Evolutionary conservation across 1,139 yeast genomes (phyloP).

Genomic region (Yamadazyma kanchanaburiensis): DNA sequence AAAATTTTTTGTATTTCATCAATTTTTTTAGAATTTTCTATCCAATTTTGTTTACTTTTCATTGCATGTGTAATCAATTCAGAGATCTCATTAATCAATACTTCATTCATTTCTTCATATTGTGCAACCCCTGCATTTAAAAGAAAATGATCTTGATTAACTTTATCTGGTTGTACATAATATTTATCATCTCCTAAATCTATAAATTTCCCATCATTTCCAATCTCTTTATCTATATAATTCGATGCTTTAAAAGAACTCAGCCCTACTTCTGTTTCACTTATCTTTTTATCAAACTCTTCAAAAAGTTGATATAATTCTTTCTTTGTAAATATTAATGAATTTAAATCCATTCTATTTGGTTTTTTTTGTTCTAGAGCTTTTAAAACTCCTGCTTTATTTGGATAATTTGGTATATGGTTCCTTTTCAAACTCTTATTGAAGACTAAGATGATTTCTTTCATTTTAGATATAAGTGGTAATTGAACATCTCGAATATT

Average conservation of each 20-base stretch:
- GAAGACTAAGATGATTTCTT: slow-evolving; percentile 22
- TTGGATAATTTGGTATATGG: no score
- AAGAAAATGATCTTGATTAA: slow-evolving; percentile 15
- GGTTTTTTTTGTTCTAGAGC: slow-evolving; percentile 7
- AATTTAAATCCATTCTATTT: slow-evolving; percentile 15
- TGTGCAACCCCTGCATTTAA: slow-evolving; percentile 20
- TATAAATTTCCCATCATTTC: slow-evolving; percentile 20
- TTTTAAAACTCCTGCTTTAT: slow-evolving; percentile 5
- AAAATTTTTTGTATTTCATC: slow-evolving; percentile 23
- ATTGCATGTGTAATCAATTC: slow-evolving; percentile 29
- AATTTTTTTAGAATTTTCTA: slow-evolving; percentile 29
- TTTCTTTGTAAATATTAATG: slow-evolving; percentile 18
- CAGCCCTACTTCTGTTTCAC: slow-evolving; percentile 4
- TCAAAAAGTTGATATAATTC: slow-evolving; percentile 20
- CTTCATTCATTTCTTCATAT: slow-evolving; percentile 30
- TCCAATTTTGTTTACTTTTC: slow-evolving; percentile 34
- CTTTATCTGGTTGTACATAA: slow-evolving; percentile 12
- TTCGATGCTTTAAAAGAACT: slow-evolving; percentile 4
- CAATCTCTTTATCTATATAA: slow-evolving; percentile 24
- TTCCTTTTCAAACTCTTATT: slow-evolving; percentile 18
- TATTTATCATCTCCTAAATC: slow-evolving; percentile 21
- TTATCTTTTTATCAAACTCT: slow-evolving; percentile 14
- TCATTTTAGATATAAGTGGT: slow-evolving; percentile 37
- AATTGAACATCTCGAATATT: slow-evolving; percentile 29
- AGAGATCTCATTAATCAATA: slow-evolving; percentile 22